phyloP scores from a whole-genome alignment of 148 eudicot species.

The Rhododendron mucronatum region DNA sequence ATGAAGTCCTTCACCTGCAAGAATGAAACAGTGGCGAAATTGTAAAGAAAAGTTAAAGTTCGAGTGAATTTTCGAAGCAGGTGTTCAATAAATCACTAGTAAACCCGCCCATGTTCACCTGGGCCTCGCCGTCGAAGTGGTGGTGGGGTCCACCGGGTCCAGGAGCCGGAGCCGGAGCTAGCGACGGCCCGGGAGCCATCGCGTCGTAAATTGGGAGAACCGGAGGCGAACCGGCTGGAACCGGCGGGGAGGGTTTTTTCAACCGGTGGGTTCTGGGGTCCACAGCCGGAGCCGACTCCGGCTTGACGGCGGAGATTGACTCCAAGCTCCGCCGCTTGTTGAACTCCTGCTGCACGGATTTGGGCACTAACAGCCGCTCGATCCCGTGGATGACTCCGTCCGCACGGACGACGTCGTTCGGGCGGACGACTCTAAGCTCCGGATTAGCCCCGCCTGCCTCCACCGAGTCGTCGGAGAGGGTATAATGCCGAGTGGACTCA shows the following conservation, averaged over 20 bases:
- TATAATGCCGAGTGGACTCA: constrained; percentile 8
- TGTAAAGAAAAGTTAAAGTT: neutral
- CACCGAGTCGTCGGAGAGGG: constrained; percentile 24
- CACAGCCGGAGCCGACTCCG: constrained; percentile 68
- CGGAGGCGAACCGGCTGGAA: constrained; percentile 55
- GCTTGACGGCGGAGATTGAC: constrained; percentile 72
- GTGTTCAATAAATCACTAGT: neutral
- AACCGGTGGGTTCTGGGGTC: constrained; percentile 57
- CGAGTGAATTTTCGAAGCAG: neutral
- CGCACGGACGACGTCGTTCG: constrained; percentile 49
- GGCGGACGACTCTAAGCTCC: constrained; percentile 30
- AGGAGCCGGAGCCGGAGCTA: constrained; percentile 93
- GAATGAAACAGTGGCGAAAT: neutral
- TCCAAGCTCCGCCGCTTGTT: constrained; percentile 53
- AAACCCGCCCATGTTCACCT: constrained; percentile 18
- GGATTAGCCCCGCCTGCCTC: constrained; percentile 16
- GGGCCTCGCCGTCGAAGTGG: constrained; percentile 76
- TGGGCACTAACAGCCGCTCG: constrained; percentile 47
- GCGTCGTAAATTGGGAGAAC: constrained; percentile 65
- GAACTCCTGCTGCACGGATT: constrained; percentile 58
- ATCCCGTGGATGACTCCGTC: constrained; percentile 93
- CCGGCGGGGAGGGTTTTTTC: constrained; percentile 36
- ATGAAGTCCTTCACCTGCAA: constrained; percentile 83
- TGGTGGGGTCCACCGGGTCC: constrained; percentile 83
- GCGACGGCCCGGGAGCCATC: constrained; percentile 75